These are phyloP conservation scores for Leucosporidium creatinivorum DNA, from an alignment of 768 basidiomycete genomes.

Conservation along the genomic window DNA sequence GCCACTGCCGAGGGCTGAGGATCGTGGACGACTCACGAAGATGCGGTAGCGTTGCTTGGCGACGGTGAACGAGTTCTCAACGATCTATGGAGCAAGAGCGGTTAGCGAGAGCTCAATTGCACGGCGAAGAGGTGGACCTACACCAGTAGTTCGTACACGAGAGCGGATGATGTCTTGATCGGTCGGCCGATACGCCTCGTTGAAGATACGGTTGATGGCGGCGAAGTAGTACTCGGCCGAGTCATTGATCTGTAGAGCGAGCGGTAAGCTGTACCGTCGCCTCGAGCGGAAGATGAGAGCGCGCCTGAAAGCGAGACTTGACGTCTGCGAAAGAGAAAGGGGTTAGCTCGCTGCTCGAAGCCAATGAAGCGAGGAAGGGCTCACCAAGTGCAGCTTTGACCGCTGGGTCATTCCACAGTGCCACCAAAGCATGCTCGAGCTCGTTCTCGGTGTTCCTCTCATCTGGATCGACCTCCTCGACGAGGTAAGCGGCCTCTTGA, in stretches of 20 bases:
- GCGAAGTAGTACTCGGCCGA: conserved; percentile 38
- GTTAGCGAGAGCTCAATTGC: too few relatives aligned
- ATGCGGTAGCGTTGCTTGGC: conserved; percentile 44
- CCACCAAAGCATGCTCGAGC: conserved; percentile 6
- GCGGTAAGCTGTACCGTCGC: too few relatives aligned
- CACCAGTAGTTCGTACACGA: conserved; percentile 88
- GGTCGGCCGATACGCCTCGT: conserved; percentile 68
- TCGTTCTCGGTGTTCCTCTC: background rate
- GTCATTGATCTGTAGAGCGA: conserved; percentile 15
- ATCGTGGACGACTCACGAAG: conserved; percentile 40
- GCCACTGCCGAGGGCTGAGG: too few relatives aligned
- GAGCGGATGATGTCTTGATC: conserved; percentile 92
- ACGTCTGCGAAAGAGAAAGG: too few relatives aligned
- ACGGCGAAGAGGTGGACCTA: background rate
- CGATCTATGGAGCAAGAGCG: conserved; percentile 48
- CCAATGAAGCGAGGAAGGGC: background rate
- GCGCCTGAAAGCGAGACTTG: background rate
- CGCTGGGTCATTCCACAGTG: conserved; percentile 8
- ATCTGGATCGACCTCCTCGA: background rate
- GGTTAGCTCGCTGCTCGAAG: too few relatives aligned
- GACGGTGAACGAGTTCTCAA: conserved; percentile 92
- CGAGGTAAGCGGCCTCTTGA: background rate
- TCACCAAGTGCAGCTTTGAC: conserved; percentile 1
- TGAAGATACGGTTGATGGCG: conserved; percentile 71
- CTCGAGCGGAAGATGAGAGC: too few relatives aligned